Percentiles rank a stretch among this genome's conserved stretches.
Conservation (phyloP, 306 rosid species). For the Prunus mume region DNA sequence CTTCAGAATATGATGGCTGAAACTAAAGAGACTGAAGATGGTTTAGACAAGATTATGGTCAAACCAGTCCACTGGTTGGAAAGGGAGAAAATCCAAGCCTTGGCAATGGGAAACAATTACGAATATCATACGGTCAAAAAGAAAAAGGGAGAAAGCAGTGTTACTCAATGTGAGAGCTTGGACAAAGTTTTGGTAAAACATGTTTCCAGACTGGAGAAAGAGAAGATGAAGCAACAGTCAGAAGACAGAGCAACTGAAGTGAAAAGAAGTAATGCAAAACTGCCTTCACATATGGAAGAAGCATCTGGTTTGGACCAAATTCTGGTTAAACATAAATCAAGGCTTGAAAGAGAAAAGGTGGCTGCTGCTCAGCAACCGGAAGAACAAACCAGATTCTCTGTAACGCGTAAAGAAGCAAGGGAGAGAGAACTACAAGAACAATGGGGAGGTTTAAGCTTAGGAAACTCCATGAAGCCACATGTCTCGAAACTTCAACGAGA, state of each 20-base stretch:
- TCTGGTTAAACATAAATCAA: conserved; percentile 64
- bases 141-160: conserved; percentile 34
- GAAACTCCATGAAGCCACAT: conserved; percentile 73
- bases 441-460: conserved; percentile 86
- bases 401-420: conserved; percentile 67
- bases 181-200: conserved; percentile 73
- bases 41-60: conserved; percentile 57
- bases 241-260: conserved; percentile 34
- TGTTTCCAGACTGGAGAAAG: conserved; percentile 78
- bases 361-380: conserved; percentile 54
- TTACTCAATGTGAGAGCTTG: conserved; percentile 60
- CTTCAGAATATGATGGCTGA: neutral
- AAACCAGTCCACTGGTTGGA: conserved; percentile 67
- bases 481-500: conserved; percentile 77
- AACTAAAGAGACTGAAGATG: conserved; percentile 29
- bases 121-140: conserved; percentile 33
- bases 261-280: conserved; percentile 37
- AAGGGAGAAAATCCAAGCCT: conserved; percentile 61
- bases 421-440: conserved; percentile 75
- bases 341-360: conserved; percentile 76
- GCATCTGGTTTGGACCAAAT: conserved; percentile 60
- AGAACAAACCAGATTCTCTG: conserved; percentile 34
- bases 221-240: conserved; percentile 47
- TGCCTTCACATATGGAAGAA: conserved; percentile 27
- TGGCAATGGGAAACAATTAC: conserved; percentile 31